A percentile compares a stretch with the other conserved stretches of the same genome.
These are phyloP conservation scores for Sistotremastrum niveocremeum DNA, from an alignment of 768 basidiomycete species.

Conservation along the genomic window DNA sequence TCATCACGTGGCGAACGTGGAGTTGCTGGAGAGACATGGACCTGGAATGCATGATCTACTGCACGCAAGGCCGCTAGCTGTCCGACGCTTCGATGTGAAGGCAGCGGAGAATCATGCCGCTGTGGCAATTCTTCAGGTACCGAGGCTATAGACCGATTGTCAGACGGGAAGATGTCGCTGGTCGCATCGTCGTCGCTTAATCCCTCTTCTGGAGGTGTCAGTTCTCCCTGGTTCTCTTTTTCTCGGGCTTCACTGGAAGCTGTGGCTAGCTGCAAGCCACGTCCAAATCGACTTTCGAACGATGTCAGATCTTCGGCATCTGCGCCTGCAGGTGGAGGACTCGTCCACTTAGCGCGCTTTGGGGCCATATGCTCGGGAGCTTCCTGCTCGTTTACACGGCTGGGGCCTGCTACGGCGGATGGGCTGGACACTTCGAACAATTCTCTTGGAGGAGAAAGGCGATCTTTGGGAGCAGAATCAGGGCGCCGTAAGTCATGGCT, in stretches of 20 bases:
- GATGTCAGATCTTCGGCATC: slow-evolving; percentile 48
- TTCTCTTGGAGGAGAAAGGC: slow-evolving; percentile 36
- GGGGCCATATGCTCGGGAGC: slow-evolving; percentile 74
- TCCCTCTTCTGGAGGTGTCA: slow-evolving; percentile 31
- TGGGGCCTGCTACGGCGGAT: slow-evolving; percentile 18
- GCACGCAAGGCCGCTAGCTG: too few relatives aligned
- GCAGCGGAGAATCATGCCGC: too few relatives aligned
- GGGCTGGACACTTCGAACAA: slow-evolving; percentile 6
- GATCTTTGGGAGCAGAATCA: slow-evolving; percentile 28
- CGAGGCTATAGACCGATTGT: slow-evolving; percentile 22
- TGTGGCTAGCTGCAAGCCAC: slow-evolving; percentile 56
- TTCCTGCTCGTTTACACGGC: slow-evolving; percentile 23
- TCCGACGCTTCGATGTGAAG: too few relatives aligned
- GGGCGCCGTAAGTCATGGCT: slow-evolving; percentile 30
- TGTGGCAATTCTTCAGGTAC: too few relatives aligned
- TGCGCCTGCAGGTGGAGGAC: slow-evolving; percentile 70
- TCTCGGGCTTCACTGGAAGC: slow-evolving; percentile 48
- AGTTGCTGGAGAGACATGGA: too few relatives aligned
- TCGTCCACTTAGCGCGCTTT: slow-evolving; percentile 70
- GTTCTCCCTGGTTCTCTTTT: slow-evolving; percentile 36
- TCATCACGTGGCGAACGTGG: too few relatives aligned
- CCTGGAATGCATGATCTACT: too few relatives aligned
- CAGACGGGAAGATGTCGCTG: slow-evolving; percentile 55
- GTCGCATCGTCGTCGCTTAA: slow-evolving; percentile 29
- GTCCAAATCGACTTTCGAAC: slow-evolving; percentile 56